These are phyloP conservation scores for Grifola frondosa DNA, from an alignment of 1,284 basidiomycete genomes.

Conservation along the genomic window DNA sequence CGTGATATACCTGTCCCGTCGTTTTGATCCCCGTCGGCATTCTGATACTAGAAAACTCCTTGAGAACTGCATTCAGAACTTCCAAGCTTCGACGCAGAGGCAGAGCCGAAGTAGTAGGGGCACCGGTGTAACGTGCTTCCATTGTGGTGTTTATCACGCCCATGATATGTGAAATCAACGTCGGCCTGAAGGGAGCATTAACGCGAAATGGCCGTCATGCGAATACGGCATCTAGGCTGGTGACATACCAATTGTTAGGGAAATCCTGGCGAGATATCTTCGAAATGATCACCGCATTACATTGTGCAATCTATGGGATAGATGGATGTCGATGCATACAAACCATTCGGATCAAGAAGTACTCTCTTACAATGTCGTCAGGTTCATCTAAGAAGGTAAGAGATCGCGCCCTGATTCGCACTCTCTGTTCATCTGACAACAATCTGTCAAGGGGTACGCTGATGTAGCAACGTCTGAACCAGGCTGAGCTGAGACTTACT, in stretches of 20 bases:
- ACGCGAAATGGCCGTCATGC: not conserved
- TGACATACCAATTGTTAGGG: conserved; percentile 59
- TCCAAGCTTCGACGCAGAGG: conserved; percentile 59
- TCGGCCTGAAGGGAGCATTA: conserved; percentile 48
- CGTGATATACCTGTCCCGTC: conserved; percentile 60
- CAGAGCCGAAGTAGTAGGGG: conserved; percentile 47
- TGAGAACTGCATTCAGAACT: conserved; percentile 61
- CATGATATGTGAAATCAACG: conserved; percentile 58
- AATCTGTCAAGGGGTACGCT: no score
- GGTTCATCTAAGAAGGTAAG: conserved; percentile 66
- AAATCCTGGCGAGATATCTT: conserved; percentile 75
- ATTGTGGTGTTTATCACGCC: conserved; percentile 51
- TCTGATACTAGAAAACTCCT: conserved; percentile 67
- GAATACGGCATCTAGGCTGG: conserved; percentile 5
- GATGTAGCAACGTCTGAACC: no score
- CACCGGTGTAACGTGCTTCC: conserved; percentile 44
- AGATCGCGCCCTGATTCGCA: conserved; percentile 57
- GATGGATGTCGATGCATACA: conserved; percentile 2
- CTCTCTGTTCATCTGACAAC: conserved; percentile 62
- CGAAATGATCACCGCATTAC: conserved; percentile 66
- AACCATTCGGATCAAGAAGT: not conserved
- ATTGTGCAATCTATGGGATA: conserved; percentile 61
- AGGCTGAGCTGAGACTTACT: conserved; percentile 38
- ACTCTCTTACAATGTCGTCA: conserved; percentile 62
- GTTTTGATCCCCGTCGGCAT: conserved; percentile 63